phyloP scores from a whole-genome alignment of 768 basidiomycete genomes.

The Pleurotus ostreatus region DNA sequence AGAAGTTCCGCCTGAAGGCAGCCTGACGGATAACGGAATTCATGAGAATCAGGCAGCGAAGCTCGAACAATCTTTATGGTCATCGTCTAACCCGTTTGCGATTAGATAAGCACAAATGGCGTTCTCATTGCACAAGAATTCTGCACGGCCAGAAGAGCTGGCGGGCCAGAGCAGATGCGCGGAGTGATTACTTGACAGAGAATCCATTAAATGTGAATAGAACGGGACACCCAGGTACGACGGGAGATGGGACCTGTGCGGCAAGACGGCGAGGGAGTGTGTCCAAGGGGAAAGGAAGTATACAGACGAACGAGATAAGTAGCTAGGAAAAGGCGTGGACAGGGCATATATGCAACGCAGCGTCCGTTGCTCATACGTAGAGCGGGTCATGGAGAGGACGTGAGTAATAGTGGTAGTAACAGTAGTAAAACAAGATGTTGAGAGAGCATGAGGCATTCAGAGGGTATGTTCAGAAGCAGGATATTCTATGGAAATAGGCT shows the following conservation, averaged over 20 bases:
- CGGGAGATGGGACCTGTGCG: conserved; percentile 14
- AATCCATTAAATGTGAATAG: conserved; percentile 22
- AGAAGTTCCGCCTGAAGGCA: conserved; percentile 27
- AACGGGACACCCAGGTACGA: conserved; percentile 19
- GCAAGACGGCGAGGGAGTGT: conserved; percentile 19
- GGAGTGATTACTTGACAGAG: conserved; percentile 23
- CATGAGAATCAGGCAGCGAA: conserved; percentile 24
- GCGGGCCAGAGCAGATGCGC: conserved; percentile 23
- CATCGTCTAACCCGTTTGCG: not conserved
- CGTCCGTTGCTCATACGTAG: conserved; percentile 30
- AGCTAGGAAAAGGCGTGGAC: conserved; percentile 20
- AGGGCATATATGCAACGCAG: conserved; percentile 17
- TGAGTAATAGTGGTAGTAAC: conserved; percentile 6
- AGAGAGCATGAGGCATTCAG: conserved; percentile 14
- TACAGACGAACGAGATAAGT: conserved; percentile 14
- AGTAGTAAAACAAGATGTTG: conserved; percentile 7
- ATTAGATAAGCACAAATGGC: conserved; percentile 5
- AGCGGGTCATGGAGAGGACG: conserved; percentile 13
- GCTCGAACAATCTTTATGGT: not conserved
- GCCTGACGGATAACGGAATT: conserved; percentile 26
- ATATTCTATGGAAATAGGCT: conserved; percentile 25
- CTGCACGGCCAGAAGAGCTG: not conserved
- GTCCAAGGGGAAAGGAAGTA: conserved; percentile 28
- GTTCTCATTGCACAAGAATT: not conserved
- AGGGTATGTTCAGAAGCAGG: conserved; percentile 24